These are phyloP conservation scores for Cercophora samala DNA, from an alignment of 495 filamentous ascomycete species.

Conservation along the genomic window DNA sequence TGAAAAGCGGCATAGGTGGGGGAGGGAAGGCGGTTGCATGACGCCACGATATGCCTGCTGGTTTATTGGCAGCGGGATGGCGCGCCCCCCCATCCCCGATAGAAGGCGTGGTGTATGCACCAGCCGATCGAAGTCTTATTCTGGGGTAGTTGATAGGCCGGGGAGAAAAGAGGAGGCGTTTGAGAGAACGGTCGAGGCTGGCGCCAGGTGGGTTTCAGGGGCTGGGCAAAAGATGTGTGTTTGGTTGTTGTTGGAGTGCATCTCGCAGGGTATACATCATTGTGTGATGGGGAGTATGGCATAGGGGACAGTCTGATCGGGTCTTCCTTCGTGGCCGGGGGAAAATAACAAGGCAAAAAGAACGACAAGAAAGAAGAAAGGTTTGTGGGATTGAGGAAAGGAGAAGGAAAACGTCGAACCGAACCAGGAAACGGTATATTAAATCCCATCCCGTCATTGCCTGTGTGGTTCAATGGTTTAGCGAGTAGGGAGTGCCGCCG, in stretches of 20 bases:
- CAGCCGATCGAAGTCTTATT: background rate
- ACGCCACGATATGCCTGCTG: background rate
- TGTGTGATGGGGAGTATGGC: background rate
- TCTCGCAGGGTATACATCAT: background rate
- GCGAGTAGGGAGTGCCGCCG: background rate
- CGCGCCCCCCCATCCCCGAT: background rate
- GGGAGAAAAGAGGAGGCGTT: background rate
- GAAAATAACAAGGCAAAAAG: too few relatives aligned
- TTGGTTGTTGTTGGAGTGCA: background rate
- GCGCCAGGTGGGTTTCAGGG: background rate
- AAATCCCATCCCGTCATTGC: background rate
- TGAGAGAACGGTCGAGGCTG: background rate
- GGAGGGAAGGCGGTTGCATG: background rate
- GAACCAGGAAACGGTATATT: background rate
- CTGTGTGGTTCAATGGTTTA: background rate
- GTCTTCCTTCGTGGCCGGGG: too few relatives aligned
- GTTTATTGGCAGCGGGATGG: background rate
- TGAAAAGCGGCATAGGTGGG: background rate
- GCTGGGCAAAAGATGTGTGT: background rate
- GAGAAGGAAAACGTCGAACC: background rate
- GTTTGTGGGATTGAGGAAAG: too few relatives aligned
- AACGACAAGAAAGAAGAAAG: background rate
- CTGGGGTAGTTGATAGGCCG: background rate
- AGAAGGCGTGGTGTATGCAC: background rate
- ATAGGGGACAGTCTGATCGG: too few relatives aligned